Conservation (phyloP, 345 rosid genomes). For the Eucalyptus cloeziana region DNA sequence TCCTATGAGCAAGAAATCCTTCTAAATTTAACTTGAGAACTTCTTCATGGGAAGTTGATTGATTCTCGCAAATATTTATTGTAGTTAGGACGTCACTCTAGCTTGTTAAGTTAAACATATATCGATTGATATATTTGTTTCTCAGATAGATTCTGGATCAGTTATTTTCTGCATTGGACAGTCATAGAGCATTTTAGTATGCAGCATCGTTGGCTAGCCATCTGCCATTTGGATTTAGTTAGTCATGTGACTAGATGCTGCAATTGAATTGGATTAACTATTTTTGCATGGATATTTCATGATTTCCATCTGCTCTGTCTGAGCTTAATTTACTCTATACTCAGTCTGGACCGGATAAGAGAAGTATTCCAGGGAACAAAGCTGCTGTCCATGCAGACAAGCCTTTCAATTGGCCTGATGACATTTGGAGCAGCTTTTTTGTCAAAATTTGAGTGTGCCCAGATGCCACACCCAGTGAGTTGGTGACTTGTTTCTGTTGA, state of each 20-base stretch:
- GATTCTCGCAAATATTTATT: neutral
- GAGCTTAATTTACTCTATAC: neutral
- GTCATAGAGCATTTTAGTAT: neutral
- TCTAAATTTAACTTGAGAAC: neutral
- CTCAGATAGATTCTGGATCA: neutral
- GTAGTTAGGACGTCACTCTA: neutral
- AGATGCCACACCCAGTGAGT: conserved; percentile 89
- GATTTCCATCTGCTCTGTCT: neutral
- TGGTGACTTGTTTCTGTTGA: neutral
- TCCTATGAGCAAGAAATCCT: neutral
- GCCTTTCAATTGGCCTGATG: conserved; percentile 66
- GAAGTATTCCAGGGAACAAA: conserved; percentile 58
- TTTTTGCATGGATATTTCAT: neutral
- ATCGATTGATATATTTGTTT: neutral
- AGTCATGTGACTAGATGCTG: neutral
- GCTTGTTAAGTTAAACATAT: neutral
- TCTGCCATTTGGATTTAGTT: neutral
- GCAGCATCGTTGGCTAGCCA: neutral
- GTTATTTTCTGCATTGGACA: neutral
- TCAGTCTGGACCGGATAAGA: conserved; percentile 75
- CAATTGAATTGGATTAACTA: neutral
- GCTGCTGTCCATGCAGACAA: conserved; percentile 85
- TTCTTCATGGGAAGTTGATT: neutral
- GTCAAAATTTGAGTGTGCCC: conserved; percentile 84
- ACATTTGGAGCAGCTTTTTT: conserved; percentile 80